Conservation (phyloP, 345 rosid genomes). For the Populus simonii region DNA sequence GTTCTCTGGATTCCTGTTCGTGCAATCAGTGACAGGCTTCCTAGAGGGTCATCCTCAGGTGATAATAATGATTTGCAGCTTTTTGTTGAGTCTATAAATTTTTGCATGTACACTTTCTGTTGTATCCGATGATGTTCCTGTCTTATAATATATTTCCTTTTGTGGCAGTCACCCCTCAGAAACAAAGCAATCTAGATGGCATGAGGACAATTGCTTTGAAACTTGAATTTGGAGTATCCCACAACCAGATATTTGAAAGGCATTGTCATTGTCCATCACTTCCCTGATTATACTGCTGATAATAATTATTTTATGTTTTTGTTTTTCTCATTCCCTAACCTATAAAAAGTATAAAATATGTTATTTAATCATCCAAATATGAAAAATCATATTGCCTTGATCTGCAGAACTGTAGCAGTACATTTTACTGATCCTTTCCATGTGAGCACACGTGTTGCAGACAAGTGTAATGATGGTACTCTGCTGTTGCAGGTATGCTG, state of each 20-base stretch:
- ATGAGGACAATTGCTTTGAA: conserved; percentile 96
- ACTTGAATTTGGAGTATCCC: conserved; percentile 87
- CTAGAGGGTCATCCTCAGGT: conserved; percentile 94
- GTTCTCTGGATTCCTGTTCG: conserved; percentile 86
- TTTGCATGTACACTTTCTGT: neutral
- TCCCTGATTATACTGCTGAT: conserved; percentile 1
- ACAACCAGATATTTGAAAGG: conserved; percentile 94
- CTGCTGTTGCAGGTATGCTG: conserved; percentile 74
- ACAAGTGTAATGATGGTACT: conserved; percentile 80
- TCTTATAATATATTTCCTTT: conserved; percentile 21
- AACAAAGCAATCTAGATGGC: conserved; percentile 79
- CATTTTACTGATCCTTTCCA: conserved; percentile 94
- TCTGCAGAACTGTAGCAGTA: conserved; percentile 81
- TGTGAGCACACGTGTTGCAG: conserved; percentile 74
- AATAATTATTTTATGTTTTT: conserved; percentile 1
- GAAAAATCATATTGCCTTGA: conserved; percentile 11
- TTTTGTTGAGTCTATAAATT: conserved; percentile 12
- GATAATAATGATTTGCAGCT: conserved; percentile 15
- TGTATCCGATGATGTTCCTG: conserved; percentile 13
- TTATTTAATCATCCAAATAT: neutral
- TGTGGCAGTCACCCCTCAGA: conserved; percentile 60
- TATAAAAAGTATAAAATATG: too few species aligned
- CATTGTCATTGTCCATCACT: conserved; percentile 18
- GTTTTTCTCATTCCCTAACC: neutral
- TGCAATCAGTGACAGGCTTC: conserved; percentile 70